Evolutionary conservation across 1,139 yeast species (phyloP).

Genomic region (Scheffersomyces lignicola): DNA sequence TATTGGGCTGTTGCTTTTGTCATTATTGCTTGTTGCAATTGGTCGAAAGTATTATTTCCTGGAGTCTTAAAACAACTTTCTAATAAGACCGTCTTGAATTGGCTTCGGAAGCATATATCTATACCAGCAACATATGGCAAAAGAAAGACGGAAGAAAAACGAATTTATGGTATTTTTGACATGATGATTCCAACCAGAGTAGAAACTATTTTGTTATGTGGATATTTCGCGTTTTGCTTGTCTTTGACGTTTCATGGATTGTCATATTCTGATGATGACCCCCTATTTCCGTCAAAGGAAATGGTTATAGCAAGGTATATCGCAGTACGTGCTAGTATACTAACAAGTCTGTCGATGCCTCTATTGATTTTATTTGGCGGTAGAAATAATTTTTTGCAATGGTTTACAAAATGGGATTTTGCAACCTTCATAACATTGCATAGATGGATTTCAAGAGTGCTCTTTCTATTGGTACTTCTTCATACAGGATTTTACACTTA

Average conservation of each 20-base stretch:
- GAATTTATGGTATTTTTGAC: conserved; percentile 29
- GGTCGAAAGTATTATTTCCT: conserved; percentile 33
- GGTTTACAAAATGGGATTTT: conserved; percentile 60
- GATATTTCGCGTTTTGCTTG: conserved; percentile 47
- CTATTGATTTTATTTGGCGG: conserved; percentile 58
- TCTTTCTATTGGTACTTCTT: conserved; percentile 35
- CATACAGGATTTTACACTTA: conserved; percentile 40
- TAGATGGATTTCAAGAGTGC: conserved; percentile 56
- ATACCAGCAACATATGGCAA: conserved; percentile 30
- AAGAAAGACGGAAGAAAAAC: conserved; percentile 26
- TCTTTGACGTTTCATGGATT: conserved; percentile 31
- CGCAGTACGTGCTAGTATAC: conserved; percentile 59
- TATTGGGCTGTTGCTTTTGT: conserved; percentile 34
- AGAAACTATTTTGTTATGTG: conserved; percentile 51
- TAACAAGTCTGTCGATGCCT: conserved; percentile 55
- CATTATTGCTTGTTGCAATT: conserved; percentile 28
- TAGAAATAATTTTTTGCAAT: conserved; percentile 57
- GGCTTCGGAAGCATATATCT: conserved; percentile 23
- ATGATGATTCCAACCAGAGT: conserved; percentile 61
- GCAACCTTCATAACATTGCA: conserved; percentile 60
- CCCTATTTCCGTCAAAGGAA: conserved; percentile 21
- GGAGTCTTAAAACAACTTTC: conserved; percentile 16
- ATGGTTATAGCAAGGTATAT: conserved; percentile 27
- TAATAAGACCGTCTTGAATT: conserved; percentile 23
- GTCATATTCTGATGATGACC: conserved; percentile 26